Evolutionary conservation across 352 stramenopile species (phyloP), one percentile per base, ranked within the genome.

Genomic region (Phytophthora fragariae): DNA sequence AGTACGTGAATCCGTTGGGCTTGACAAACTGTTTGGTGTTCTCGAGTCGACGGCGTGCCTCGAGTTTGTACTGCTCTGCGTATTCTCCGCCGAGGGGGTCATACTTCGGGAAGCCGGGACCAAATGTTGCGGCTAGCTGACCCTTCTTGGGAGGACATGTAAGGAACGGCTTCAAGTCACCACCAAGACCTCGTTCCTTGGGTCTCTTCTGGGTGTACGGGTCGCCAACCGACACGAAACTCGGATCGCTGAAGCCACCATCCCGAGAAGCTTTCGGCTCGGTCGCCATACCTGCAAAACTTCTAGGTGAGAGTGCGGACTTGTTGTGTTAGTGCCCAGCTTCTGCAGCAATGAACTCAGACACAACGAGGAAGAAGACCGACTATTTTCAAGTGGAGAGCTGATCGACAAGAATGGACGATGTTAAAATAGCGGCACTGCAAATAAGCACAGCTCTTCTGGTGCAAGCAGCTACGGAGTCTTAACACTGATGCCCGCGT

Each of bases 21-120:
- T 90, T 90, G 67, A 88, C 62, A 60, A 91, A 91, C 63, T 86
- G 68, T 60, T 87, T 86, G 1, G 85, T 93, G 68, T 93, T 95
- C 24, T 90, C 88, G 11, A 93, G 74, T 33, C 88, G 84, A 15
- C 79, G 72, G 37, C 90, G 88, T 39, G 79, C 80, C 62, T 93
- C 76, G 10, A 91, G 65, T 56, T 92, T 94, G 83, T 93, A 93
- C 59, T 78, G 76, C 56, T 93, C 86, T 41, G 78, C 59, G 57
- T 92, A 95, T 62, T 89, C 78, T 37, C 85, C 88, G 8, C 76
- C 64, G 9, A 93, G 62, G 3, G 81, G 81, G 11, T 93, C 85
- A 68, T 85, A 88, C 61, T 94, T 94, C 31, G 83, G 75, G 37
- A 83, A 84, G 0, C 84, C 84, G 0, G 85, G 84, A 33, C 84